These are phyloP conservation scores for Boletus rubescentipes DNA, from an alignment of 768 basidiomycete species.

Conservation along the genomic window DNA sequence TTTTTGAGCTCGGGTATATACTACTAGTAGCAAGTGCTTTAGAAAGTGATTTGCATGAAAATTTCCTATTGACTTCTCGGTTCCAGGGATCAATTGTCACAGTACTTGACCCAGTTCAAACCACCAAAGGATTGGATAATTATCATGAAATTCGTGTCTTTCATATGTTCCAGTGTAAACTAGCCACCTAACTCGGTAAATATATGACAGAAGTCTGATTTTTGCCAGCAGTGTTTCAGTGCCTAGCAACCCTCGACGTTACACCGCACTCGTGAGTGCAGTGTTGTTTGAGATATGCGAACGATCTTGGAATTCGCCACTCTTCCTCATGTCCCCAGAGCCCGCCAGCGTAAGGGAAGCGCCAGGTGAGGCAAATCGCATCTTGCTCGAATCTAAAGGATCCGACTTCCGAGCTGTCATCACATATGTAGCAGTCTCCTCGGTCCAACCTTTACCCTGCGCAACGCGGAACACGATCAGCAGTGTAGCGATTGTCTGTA, in stretches of 20 bases:
- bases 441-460: conserved; percentile 8
- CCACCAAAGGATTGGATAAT: no score
- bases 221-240: no score
- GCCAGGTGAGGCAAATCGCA: neutral
- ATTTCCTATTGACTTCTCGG: no score
- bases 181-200: no score
- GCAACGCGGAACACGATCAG: conserved; percentile 10
- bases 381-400: neutral
- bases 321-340: neutral
- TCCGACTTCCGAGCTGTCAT: neutral
- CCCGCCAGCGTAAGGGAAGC: neutral
- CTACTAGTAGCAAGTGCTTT: no score
- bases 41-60: no score
- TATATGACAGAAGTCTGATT: no score
- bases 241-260: neutral
- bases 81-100: no score
- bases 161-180: no score
- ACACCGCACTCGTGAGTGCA: neutral
- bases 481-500: conserved; percentile 5
- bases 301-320: neutral
- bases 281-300: neutral
- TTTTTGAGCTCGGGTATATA: no score
- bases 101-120: no score
- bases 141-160: no score
- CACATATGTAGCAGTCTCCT: conserved; percentile 1